A percentile compares a stretch with the other conserved stretches of the same genome.
These are phyloP conservation scores for Cercospora sp. DNA, from an alignment of 2,329 filamentous ascomycete species.

Conservation along the genomic window DNA sequence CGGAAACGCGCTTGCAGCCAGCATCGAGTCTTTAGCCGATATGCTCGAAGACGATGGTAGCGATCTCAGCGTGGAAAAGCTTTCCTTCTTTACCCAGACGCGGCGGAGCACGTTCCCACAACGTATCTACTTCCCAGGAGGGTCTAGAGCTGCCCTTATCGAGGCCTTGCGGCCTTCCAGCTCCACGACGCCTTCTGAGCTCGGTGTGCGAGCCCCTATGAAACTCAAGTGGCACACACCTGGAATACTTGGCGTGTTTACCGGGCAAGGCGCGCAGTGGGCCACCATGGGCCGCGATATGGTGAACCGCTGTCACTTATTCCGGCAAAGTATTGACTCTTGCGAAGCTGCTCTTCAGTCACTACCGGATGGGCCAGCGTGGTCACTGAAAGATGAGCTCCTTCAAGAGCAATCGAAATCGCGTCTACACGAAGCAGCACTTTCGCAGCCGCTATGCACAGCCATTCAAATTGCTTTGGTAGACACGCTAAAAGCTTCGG, in stretches of 20 bases:
- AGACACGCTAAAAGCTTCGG: constrained; percentile 39
- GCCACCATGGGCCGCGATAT: constrained; percentile 34
- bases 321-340: constrained; percentile 23
- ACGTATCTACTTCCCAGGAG: constrained; percentile 20
- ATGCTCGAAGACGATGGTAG: constrained; percentile 13
- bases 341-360: constrained; percentile 20
- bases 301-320: constrained; percentile 20
- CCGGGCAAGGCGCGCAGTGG: constrained; percentile 42
- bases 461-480: constrained; percentile 56
- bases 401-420: constrained; percentile 50
- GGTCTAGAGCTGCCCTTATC: constrained; percentile 9
- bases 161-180: constrained; percentile 13
- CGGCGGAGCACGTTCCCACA: constrained; percentile 25
- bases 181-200: constrained; percentile 11
- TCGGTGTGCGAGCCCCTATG: constrained; percentile 18
- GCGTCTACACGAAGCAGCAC: constrained; percentile 30
- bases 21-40: constrained; percentile 18
- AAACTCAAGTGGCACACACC: constrained; percentile 20
- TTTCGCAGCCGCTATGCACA: constrained; percentile 57
- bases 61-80: constrained; percentile 14
- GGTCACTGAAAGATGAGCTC: constrained; percentile 36
- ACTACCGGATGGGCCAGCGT: constrained; percentile 26
- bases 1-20: constrained; percentile 18
- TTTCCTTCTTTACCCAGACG: constrained; percentile 21
- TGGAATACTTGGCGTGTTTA: constrained; percentile 36